Evolutionary conservation across 345 rosid genomes (phyloP).

Genomic region (Melastoma malabathricum): DNA sequence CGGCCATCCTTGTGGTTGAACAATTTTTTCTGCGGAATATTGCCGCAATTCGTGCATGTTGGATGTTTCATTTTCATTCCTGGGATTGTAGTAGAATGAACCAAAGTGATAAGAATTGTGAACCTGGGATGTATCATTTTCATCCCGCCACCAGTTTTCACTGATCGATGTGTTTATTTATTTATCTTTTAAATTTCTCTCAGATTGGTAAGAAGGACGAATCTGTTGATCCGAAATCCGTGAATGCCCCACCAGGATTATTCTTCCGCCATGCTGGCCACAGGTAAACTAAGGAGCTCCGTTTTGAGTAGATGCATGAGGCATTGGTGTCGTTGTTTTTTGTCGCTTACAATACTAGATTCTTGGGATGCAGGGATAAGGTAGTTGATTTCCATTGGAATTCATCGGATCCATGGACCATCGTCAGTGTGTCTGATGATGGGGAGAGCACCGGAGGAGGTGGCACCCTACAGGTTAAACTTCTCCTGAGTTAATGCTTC

Average conservation of each 20-base stretch:
- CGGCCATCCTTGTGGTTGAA: too few species aligned
- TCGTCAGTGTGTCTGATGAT: constrained; percentile 59
- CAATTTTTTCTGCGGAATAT: too few species aligned
- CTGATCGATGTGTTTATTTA: background rate
- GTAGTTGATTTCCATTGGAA: constrained; percentile 66
- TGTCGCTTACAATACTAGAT: background rate
- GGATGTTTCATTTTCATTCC: too few species aligned
- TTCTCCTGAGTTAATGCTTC: background rate
- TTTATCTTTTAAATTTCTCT: constrained; percentile 5
- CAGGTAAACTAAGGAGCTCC: constrained; percentile 18
- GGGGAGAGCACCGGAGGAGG: constrained; percentile 53
- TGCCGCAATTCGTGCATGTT: too few species aligned
- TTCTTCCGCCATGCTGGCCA: constrained; percentile 66
- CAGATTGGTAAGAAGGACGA: constrained; percentile 42
- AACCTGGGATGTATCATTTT: too few species aligned
- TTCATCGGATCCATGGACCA: constrained; percentile 51
- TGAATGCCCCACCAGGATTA: constrained; percentile 39
- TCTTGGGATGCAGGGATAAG: constrained; percentile 31
- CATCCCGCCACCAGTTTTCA: too few species aligned
- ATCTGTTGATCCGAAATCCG: constrained; percentile 16
- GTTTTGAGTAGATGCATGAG: too few species aligned
- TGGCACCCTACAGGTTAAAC: constrained; percentile 48
- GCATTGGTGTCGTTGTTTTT: too few species aligned
- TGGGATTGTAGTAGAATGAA: too few species aligned
- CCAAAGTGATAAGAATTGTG: too few species aligned